Base-by-base conservation (phyloP, 2,329 filamentous ascomycete species). In the Alternaria triticina region DNA sequence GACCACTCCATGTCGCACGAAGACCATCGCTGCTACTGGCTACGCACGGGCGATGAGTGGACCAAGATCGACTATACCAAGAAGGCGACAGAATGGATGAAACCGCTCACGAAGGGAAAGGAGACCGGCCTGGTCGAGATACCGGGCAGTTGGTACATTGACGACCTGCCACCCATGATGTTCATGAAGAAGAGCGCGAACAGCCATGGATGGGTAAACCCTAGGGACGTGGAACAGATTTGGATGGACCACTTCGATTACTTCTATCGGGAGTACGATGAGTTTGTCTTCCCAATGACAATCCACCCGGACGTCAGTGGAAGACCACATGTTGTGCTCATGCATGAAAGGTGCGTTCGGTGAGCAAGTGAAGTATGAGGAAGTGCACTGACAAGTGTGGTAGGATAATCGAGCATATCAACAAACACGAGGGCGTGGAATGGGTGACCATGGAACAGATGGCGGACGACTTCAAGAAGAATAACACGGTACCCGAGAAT, bases 211-310 rank as follows among this genome's bases (percentile, higher is more conserved):
- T 90, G 81, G 80, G 82, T 84, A 3, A 82, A 83, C 61, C 81
- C 85, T 0, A 79, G 85, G n/a, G 87, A 89, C 64, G 84, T 90
- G 2, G 88, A 91, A 70, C 87, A 89, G 33, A 84, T 90, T 33
- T 90, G 88, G 88, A 81, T 85, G 69, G 87, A 90, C 63, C 88
- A 90, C 66, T 91, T 91, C 62, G 86, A 90, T 70, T 93, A 92
- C 78, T 92, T 91, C 72, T 93, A 93, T 75, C 83, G 90, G 27
- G 90, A 93, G 77, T 90, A 92, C 66, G 90, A 93, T 69, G 89
- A 91, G 69, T 93, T 93, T 65, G 86, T 92, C 56, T 93, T 93
- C 70, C 90, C 91, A 0, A 90, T 93, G 78, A 93, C 91, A 0
- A 90, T 93, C 36, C 91, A 93, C 76, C 91, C 91, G 0, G 91